Evolutionary conservation across 441 rosid species (phyloP), one percentile per base, ranked within the genome.

Genomic region (Theobroma grandiflorum): DNA sequence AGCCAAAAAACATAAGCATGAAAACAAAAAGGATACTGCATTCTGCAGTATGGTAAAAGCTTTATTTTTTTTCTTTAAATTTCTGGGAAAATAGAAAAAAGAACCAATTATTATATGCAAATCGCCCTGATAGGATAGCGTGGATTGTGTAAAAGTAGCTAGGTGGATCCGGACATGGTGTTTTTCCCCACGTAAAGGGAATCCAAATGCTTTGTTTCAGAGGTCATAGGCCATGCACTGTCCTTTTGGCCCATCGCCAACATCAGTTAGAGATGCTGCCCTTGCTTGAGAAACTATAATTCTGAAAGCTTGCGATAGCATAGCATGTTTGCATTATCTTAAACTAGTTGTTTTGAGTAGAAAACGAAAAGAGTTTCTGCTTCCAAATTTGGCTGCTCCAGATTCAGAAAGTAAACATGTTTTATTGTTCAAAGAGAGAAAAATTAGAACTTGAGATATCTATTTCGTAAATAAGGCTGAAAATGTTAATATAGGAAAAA

Each of bases 161-260:
- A 42, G 35, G 42, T 67, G 33, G 52, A 67, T 67, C 16, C 49
- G 20, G 55, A 45, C 57, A 47, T 45, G 55, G 73, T 22, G 52
- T 45, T 43, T 10, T 68, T 18, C 55, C 37, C 73, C 66, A 38
- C 26, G 49, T 64, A 38, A 20, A 65, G 8, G 31, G 49, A 66
- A 38, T 38, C 52, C 37, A 40, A 65, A 65, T 68, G 37, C 74
- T 69, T 15, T 69, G 52, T 14, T 69, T 33, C 66, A 14, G 11
- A 62, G 66, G 57, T 22, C 31, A 45, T 69, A 45, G 57, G 57
- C 55, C 55, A 69, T 69, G 38, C 57, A 22, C 73, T 68, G 53
- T 68, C 73, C 53, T 15, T 8, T 68, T 11, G 12, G 26, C 71
- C 71, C 71, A 66, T 66, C 45, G 10, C 71, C 45, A 65, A 15